Base-by-base conservation (phyloP, 768 basidiomycete species). In the Dentipellis sp. region DNA sequence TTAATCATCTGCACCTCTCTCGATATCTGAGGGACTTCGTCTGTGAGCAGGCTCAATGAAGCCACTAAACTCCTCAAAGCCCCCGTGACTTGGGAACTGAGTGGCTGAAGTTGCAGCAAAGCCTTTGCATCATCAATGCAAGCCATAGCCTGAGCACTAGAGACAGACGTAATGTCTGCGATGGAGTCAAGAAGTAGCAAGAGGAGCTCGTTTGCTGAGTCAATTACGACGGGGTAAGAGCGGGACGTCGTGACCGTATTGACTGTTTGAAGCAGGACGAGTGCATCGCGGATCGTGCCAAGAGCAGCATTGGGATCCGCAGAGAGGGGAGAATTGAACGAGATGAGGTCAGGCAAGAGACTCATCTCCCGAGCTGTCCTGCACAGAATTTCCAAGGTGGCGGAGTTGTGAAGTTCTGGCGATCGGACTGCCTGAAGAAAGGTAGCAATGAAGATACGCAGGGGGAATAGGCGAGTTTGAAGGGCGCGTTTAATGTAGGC, bases 331-430 rank as follows among this genome's bases (percentile, higher is more conserved):
- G 73, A 14, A 85, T 67, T 5, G 85, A 84, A 8, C 80, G 66
- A 0, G 80, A 71, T 3, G 78, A 69, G 53, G 78, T 81, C 78
- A 37, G 81, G 79, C 17, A 78, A 71, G 64, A 85, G 83, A 66
- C 86, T 84, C 2, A 72, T 74, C 55, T 87, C 81, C 50, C 89
- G 71, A 4, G 79, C 82, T 22, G 83, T 72, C 42, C 79, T 78
- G 66, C 86, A 88, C 10, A 91, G 78, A 62, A 79, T 78, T 64
- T 88, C 81, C 35, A 91, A 73, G 2, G 87, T 90, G 0, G 83
- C 78, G 6, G 78, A 72, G 42, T 79, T 74, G 63, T 85, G 84
- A 29, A 88, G 64, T 48, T 84, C 79, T 14, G 81, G 72, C 3
- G 86, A 85, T 29, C 79, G 78, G 57, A 80, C 81, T 4, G 83